Percentiles rank a stretch among this genome's conserved stretches.
Conservation (phyloP, 768 basidiomycete species). For the Coprinopsis cinerea region DNA sequence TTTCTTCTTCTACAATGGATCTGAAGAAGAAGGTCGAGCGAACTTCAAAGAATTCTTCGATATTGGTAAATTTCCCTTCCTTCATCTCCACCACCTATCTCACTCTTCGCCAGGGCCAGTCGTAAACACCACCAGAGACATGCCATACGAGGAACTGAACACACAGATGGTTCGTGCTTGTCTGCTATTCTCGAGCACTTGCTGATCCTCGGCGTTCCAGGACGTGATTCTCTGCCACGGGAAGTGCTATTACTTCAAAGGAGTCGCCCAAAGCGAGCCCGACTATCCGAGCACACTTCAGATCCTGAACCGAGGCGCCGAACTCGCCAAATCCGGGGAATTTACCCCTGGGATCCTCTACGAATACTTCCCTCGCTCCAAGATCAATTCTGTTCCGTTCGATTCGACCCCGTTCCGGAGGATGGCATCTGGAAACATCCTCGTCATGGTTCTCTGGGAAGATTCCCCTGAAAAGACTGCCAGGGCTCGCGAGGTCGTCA, state of each 20-base stretch:
- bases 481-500: slow-evolving; percentile 23
- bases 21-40: slow-evolving; percentile 39
- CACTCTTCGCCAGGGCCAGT: slow-evolving; percentile 29
- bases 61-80: slow-evolving; percentile 24
- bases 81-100: background rate
- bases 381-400: slow-evolving; percentile 30
- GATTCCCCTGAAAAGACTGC: slow-evolving; percentile 22
- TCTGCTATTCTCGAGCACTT: background rate
- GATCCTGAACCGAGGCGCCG: slow-evolving; percentile 13
- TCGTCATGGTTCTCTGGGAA: slow-evolving; percentile 31
- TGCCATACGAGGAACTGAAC: slow-evolving; percentile 43
- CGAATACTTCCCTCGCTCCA: slow-evolving; percentile 38
- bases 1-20: slow-evolving; percentile 43
- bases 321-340: slow-evolving; percentile 21
- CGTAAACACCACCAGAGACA: slow-evolving; percentile 32
- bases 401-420: slow-evolving; percentile 37
- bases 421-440: slow-evolving; percentile 25
- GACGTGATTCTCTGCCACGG: slow-evolving; percentile 32
- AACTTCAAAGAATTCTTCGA: slow-evolving; percentile 40
- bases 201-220: slow-evolving; percentile 17
- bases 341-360: slow-evolving; percentile 25
- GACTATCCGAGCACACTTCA: too few relatives aligned
- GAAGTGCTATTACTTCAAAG: slow-evolving; percentile 36
- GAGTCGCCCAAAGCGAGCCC: slow-evolving; percentile 31
- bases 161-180: slow-evolving; percentile 24